Percentiles rank a stretch among this genome's conserved stretches.
phyloP scores from a whole-genome alignment of 139 green algal species.

The Chlamydomonas incerta region DNA sequence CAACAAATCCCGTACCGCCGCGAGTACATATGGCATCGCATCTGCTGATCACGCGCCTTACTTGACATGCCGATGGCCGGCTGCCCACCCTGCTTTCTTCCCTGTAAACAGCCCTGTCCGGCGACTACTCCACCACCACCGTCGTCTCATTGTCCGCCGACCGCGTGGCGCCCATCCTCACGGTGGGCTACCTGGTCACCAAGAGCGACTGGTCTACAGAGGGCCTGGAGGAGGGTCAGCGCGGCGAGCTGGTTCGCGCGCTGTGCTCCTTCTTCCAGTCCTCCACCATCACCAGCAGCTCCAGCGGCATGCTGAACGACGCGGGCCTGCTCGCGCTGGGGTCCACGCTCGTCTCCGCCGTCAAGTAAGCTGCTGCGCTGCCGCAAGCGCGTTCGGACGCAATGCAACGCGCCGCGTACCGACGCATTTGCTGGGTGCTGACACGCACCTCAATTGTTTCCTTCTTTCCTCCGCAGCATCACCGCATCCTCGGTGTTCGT shows the following conservation, averaged over 20 bases:
- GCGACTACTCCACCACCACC: conserved; percentile 27
- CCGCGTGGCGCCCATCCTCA: conserved; percentile 15
- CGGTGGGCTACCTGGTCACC: conserved; percentile 24
- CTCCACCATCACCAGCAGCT: neutral
- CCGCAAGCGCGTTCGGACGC: too few relatives aligned
- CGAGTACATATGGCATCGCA: too few relatives aligned
- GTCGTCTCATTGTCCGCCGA: conserved; percentile 18
- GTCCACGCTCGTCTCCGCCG: neutral
- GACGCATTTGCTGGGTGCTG: too few relatives aligned
- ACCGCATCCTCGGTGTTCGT: neutral
- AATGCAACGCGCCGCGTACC: too few relatives aligned
- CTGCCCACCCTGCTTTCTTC: too few relatives aligned
- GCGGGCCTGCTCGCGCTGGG: conserved; percentile 15
- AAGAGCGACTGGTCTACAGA: conserved; percentile 2
- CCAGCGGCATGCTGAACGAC: neutral
- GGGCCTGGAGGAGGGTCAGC: neutral
- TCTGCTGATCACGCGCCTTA: too few relatives aligned
- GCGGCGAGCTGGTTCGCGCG: conserved; percentile 7
- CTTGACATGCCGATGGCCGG: too few relatives aligned
- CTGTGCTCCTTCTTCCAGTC: conserved; percentile 3
- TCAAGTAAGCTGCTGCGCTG: neutral
- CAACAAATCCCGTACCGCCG: too few relatives aligned
- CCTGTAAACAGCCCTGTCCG: conserved; percentile 36
- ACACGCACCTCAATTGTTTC: too few relatives aligned
- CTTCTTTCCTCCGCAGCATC: too few relatives aligned